Conservation (phyloP, 106 monocot genomes). For the Allium fistulosum region DNA sequence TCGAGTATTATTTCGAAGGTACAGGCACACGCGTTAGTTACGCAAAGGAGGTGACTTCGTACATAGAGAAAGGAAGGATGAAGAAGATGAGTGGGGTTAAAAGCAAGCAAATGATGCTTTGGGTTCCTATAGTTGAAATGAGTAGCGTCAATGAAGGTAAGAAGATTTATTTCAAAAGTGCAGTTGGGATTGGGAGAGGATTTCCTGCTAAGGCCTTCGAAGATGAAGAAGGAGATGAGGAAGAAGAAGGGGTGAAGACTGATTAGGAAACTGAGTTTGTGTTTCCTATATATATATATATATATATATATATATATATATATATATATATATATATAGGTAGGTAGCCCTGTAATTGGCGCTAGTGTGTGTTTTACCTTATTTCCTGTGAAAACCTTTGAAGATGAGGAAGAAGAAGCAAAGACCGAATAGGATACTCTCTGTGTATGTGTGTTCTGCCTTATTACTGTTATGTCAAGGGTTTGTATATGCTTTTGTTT, state of each 20-base stretch:
- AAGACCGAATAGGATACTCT: no score
- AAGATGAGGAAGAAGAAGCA: no score
- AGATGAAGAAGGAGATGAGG: slow-evolving; percentile 12
- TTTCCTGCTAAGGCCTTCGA: slow-evolving; percentile 37
- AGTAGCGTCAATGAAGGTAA: slow-evolving; percentile 11
- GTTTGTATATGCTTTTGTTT: no score
- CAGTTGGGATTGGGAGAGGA: slow-evolving; percentile 34
- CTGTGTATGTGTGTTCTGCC: no score
- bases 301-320: no score
- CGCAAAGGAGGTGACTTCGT: slow-evolving; percentile 44
- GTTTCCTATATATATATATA: no score
- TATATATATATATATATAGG: no score
- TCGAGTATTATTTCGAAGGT: slow-evolving; percentile 46
- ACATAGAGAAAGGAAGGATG: slow-evolving; percentile 38
- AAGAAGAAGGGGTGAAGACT: not conserved
- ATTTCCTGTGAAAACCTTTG: no score
- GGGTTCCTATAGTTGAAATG: slow-evolving; percentile 94
- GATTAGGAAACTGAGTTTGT: not conserved
- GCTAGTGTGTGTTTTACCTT: no score
- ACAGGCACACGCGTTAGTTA: slow-evolving; percentile 39
- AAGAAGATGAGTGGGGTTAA: slow-evolving; percentile 69
- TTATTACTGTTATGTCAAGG: no score
- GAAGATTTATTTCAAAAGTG: slow-evolving; percentile 59
- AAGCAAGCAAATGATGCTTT: slow-evolving; percentile 80
- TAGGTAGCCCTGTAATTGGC: no score